phyloP scores from a whole-genome alignment of 1,139 yeast genomes.

The Geotrichum europaeum region DNA sequence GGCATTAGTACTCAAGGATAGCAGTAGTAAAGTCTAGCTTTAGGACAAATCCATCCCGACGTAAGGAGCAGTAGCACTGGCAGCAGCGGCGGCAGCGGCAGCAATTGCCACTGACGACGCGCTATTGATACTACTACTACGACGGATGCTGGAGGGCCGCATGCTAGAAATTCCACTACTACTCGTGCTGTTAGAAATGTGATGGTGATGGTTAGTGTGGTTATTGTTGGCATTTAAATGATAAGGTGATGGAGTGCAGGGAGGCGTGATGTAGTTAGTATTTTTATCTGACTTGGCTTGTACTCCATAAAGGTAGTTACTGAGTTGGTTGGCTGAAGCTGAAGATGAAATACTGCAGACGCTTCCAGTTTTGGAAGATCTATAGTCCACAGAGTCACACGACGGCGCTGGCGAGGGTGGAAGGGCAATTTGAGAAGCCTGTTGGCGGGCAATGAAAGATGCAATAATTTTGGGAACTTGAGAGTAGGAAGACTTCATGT shows the following conservation, averaged over 20 bases:
- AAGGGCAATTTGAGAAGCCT: conserved; percentile 17
- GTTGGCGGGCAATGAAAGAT: conserved; percentile 27
- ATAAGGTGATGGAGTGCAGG: conserved; percentile 27
- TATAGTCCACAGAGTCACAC: conserved; percentile 18
- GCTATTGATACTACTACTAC: not conserved
- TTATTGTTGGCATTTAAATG: not conserved
- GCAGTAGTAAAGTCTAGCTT: not conserved
- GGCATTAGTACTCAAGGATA: not conserved
- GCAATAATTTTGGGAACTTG: conserved; percentile 31
- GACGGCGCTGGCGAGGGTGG: conserved; percentile 28
- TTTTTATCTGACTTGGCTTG: conserved; percentile 9
- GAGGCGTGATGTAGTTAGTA: conserved; percentile 30
- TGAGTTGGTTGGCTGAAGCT: conserved; percentile 1
- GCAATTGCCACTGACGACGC: conserved; percentile 4
- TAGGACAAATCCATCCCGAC: not conserved
- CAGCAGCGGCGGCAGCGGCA: conserved; percentile 1
- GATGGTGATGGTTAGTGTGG: not conserved
- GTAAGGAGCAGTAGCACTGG: not conserved
- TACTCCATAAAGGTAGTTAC: not conserved
- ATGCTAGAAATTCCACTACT: not conserved
- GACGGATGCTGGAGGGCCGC: not conserved
- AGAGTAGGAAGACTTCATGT: conserved; percentile 27
- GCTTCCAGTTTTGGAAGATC: conserved; percentile 21
- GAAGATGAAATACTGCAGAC: conserved; percentile 16
- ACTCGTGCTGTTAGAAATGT: not conserved